Conservation (phyloP, 208 protist species). For the Trypanosoma caninum region DNA sequence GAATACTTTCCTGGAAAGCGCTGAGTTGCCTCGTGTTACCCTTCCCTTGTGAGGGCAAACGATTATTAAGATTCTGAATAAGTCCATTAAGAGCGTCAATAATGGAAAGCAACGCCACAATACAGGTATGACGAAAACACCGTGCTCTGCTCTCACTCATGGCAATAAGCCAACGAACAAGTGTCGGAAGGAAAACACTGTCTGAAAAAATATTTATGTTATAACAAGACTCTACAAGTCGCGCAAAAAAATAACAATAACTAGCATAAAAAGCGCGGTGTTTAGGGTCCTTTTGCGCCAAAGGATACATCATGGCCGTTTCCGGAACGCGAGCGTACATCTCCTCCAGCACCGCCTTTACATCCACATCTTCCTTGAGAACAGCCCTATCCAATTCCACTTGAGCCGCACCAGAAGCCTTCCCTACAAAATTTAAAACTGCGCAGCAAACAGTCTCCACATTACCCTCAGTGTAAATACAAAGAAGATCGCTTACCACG, state of each 20-base stretch:
- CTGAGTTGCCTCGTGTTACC: slow-evolving; percentile 53
- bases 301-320: slow-evolving; percentile 66
- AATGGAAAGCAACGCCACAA: slow-evolving; percentile 59
- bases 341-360: slow-evolving; percentile 74
- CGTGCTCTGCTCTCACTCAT: slow-evolving; percentile 90
- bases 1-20: slow-evolving; percentile 39
- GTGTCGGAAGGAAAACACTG: slow-evolving; percentile 41
- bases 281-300: slow-evolving; percentile 76
- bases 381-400: slow-evolving; percentile 63
- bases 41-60: slow-evolving; percentile 29
- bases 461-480: slow-evolving; percentile 48
- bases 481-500: slow-evolving; percentile 36
- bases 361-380: slow-evolving; percentile 57
- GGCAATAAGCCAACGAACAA: slow-evolving; percentile 76
- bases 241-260: slow-evolving; percentile 61
- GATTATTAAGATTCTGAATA: slow-evolving; percentile 38
- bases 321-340: slow-evolving; percentile 74
- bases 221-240: slow-evolving; percentile 57
- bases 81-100: slow-evolving; percentile 73
- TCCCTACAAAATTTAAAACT: slow-evolving; percentile 71
- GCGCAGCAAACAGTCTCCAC: slow-evolving; percentile 44
- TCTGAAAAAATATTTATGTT: slow-evolving; percentile 59
- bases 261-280: slow-evolving; percentile 51
- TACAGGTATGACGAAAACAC: slow-evolving; percentile 83
- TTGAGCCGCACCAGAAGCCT: slow-evolving; percentile 66